Evolutionary conservation across 768 basidiomycete species (phyloP), one percentile per base, ranked within the genome.

Genomic region (Galerina marginata): DNA sequence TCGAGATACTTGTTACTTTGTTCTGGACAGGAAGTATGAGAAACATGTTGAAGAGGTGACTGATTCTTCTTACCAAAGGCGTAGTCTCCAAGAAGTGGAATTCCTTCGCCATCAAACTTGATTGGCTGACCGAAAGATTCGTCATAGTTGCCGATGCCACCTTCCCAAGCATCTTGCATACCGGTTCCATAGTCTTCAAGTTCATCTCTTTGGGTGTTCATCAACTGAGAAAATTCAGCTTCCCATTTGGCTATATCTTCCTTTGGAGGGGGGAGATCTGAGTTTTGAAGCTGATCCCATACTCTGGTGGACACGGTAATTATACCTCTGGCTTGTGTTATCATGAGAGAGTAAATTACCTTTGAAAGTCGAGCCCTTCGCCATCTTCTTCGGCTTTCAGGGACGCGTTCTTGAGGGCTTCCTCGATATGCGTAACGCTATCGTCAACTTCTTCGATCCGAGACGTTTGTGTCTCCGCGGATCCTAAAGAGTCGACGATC

Each of bases 211-310:
- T 88, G 81, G 9, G 82, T 70, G 37, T 79, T 81, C 90, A 93
- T 91, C 43, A 92, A 75, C 60, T 92, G 87, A 69, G 89, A 88
- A 63, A 93, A 90, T 71, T 93, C 87, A 6, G 90, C 83, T 72
- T 94, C 93, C 92, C 92, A 93, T 72, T 87, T 88, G 1, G 86
- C 85, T 56, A 91, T 71, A 59, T 92, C 89, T 70, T 86, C 88
- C 23, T 78, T 68, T 4, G 83, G 79, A 1, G 87, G 85, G 2
- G 86, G 83, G 23, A 82, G 59, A 25, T 84, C 83, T 1, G 86
- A 87, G 54, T 83, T 79, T 66, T 84, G 85, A 26, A 89, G 71
- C 38, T 85, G 77, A 45, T 86, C 79, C 89, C 86, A 91, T 39
- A 85, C 77, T 42, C 91, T 93, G 61, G 1, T 40, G 10, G 20